Conservation (phyloP, 78 protist genomes). For the Bodo saltans region DNA sequence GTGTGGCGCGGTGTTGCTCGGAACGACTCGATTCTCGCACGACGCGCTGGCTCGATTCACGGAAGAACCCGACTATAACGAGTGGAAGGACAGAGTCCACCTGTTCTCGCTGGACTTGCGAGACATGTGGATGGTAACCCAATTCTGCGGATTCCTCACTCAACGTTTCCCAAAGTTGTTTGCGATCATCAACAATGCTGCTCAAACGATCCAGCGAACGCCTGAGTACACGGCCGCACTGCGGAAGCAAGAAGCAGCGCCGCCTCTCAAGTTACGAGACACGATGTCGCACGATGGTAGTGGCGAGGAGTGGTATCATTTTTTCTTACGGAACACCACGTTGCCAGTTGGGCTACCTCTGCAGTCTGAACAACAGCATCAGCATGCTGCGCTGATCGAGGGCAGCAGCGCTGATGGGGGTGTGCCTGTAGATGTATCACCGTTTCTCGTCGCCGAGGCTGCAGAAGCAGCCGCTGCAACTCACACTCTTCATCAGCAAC, state of each 20-base stretch:
- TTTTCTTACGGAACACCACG: background rate
- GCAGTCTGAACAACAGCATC: background rate
- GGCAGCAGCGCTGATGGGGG: background rate
- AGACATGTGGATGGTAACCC: constrained; percentile 35
- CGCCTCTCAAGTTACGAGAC: background rate
- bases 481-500: too few relatives aligned
- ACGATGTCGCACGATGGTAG: background rate
- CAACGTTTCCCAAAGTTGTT: background rate
- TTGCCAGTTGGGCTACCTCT: background rate
- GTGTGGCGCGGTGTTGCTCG: constrained; percentile 46
- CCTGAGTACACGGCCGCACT: constrained; percentile 48
- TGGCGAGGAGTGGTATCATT: background rate
- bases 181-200: constrained; percentile 69
- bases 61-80: constrained; percentile 34
- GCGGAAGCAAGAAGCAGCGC: constrained; percentile 1
- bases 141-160: background rate
- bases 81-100: constrained; percentile 43
- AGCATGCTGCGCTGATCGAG: background rate
- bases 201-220: constrained; percentile 63
- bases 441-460: too few relatives aligned
- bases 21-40: constrained; percentile 54
- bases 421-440: background rate
- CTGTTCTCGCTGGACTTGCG: constrained; percentile 47
- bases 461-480: background rate
- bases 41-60: constrained; percentile 51